Conservation (phyloP, 2,329 filamentous ascomycete species). For the Apiospora sp. region DNA sequence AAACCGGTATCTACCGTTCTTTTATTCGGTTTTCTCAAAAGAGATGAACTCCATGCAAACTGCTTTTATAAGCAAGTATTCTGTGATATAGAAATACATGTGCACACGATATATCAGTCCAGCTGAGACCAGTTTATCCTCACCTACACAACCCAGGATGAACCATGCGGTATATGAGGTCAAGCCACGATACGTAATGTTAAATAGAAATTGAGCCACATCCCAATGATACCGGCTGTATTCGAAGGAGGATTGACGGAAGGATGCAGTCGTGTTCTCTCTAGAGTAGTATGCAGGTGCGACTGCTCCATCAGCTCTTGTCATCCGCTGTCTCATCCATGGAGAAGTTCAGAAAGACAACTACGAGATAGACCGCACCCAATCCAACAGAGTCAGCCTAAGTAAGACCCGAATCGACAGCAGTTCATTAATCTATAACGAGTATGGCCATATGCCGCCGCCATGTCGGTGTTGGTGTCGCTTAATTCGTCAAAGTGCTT, state of each 20-base stretch:
- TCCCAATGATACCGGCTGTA: background rate
- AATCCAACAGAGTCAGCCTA: background rate
- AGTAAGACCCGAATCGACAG: background rate
- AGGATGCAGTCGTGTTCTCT: background rate
- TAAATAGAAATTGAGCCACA: background rate
- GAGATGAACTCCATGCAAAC: too few relatives aligned
- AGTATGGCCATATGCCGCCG: conserved; percentile 1
- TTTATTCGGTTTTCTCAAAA: too few relatives aligned
- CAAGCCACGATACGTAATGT: background rate
- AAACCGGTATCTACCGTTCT: too few relatives aligned
- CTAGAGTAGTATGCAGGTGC: background rate
- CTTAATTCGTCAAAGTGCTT: conserved; percentile 14
- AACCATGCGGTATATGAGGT: background rate
- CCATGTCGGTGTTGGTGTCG: background rate
- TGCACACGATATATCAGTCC: too few relatives aligned
- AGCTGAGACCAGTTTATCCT: background rate
- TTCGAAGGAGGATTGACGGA: background rate
- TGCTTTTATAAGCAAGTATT: too few relatives aligned
- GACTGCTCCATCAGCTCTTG: background rate
- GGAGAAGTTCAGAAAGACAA: background rate
- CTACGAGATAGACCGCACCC: background rate
- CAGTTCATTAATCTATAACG: background rate
- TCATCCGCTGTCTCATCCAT: conserved; percentile 11
- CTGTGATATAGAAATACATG: too few relatives aligned
- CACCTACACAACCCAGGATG: background rate